Conservation (phyloP, 2,329 filamentous ascomycete genomes). For the Aspergillus tanneri region DNA sequence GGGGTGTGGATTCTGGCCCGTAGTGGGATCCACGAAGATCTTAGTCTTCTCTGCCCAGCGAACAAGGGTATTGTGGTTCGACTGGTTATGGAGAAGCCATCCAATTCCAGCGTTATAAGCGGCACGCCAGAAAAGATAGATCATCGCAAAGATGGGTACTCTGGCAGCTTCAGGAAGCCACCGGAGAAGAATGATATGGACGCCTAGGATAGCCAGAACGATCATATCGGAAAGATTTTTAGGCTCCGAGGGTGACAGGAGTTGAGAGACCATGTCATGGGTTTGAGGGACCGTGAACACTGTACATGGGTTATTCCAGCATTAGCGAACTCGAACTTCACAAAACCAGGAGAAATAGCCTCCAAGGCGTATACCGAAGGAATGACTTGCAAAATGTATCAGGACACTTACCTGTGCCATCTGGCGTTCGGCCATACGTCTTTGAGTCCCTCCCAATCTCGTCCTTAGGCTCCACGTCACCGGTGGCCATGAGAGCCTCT, state of each 20-base stretch:
- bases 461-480: slow-evolving; percentile 44
- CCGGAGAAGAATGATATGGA: slow-evolving; percentile 73
- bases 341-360: background rate
- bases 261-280: slow-evolving; percentile 98
- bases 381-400: background rate
- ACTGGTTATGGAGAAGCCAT: slow-evolving; percentile 83
- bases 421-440: slow-evolving; percentile 87
- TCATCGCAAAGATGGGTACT: slow-evolving; percentile 72
- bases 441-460: slow-evolving; percentile 61
- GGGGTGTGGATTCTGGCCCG: slow-evolving; percentile 79
- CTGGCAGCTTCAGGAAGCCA: slow-evolving; percentile 67
- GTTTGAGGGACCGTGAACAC: slow-evolving; percentile 95
- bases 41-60: slow-evolving; percentile 82
- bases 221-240: slow-evolving; percentile 87
- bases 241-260: slow-evolving; percentile 88
- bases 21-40: slow-evolving; percentile 79
- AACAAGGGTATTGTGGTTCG: slow-evolving; percentile 80
- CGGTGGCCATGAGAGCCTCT: slow-evolving; percentile 40
- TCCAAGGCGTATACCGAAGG: background rate
- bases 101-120: slow-evolving; percentile 95
- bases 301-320: slow-evolving; percentile 39
- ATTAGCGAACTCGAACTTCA: slow-evolving; percentile 16
- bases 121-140: slow-evolving; percentile 90
- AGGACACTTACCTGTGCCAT: slow-evolving; percentile 75
- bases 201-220: slow-evolving; percentile 74